Conservation (phyloP, 108 stramenopile species). For the Cyclotella kingstonii region DNA sequence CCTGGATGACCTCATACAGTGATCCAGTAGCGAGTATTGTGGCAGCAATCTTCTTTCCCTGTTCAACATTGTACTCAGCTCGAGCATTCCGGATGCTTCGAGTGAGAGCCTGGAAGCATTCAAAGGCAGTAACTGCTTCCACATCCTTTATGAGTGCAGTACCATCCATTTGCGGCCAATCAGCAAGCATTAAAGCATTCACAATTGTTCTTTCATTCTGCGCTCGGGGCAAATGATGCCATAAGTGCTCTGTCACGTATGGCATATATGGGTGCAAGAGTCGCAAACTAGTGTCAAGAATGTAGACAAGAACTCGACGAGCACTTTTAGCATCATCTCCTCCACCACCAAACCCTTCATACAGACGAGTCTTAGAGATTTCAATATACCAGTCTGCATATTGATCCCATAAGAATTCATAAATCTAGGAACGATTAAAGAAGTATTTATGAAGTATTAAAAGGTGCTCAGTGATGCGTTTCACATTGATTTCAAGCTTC, state of each 20-base stretch:
- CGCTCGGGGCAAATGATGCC: conserved; percentile 92
- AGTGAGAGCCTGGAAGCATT: conserved; percentile 84
- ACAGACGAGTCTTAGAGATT: conserved; percentile 86
- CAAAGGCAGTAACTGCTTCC: conserved; percentile 65
- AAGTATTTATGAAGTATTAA: conserved; percentile 4
- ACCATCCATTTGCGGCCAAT: conserved; percentile 89
- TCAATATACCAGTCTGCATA: conserved; percentile 98
- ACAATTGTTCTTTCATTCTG: conserved; percentile 50
- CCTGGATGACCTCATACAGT: conserved; percentile 58
- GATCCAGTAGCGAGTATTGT: conserved; percentile 64
- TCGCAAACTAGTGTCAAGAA: conserved; percentile 90
- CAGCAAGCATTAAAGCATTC: conserved; percentile 79
- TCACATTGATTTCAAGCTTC: not conserved
- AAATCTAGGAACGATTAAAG: conserved; percentile 36
- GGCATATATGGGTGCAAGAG: conserved; percentile 99
- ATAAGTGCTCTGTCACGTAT: conserved; percentile 95
- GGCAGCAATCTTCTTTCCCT: conserved; percentile 80
- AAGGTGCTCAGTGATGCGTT: not conserved
- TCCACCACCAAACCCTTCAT: conserved; percentile 81
- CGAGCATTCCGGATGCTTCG: conserved; percentile 89
- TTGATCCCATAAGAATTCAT: conserved; percentile 97
- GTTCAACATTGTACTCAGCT: conserved; percentile 90
- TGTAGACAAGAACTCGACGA: conserved; percentile 90
- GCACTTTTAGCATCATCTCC: conserved; percentile 75
- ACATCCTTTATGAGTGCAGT: conserved; percentile 60